phyloP scores from a whole-genome alignment of 2,329 filamentous ascomycete genomes.

The Neonectria coccinea region DNA sequence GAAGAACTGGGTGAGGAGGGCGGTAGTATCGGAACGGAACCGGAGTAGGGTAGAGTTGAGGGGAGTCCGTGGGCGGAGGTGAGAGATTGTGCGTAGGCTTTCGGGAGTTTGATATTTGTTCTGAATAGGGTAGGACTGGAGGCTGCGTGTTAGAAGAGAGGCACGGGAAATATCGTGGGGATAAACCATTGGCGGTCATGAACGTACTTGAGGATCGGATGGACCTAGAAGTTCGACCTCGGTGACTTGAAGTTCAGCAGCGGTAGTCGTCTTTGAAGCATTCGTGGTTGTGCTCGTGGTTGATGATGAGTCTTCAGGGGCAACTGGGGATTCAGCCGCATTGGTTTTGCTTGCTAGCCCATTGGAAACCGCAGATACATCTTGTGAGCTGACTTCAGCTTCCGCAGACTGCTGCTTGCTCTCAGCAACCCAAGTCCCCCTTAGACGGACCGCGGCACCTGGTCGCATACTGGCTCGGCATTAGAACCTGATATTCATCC shows the following conservation, averaged over 20 bases:
- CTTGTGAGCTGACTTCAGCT: slow-evolving; percentile 17
- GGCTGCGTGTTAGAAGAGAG: slow-evolving; percentile 28
- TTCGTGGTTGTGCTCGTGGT: slow-evolving; percentile 3
- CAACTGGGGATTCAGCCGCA: slow-evolving; percentile 14
- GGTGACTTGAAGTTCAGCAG: slow-evolving; percentile 78
- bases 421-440: slow-evolving; percentile 74
- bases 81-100: slow-evolving; percentile 87
- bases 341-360: not conserved
- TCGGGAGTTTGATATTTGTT: slow-evolving; percentile 95
- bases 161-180: not conserved
- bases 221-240: slow-evolving; percentile 77
- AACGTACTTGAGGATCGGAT: slow-evolving; percentile 80
- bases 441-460: slow-evolving; percentile 82
- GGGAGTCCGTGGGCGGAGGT: slow-evolving; percentile 85
- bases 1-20: slow-evolving; percentile 81
- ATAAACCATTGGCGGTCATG: slow-evolving; percentile 2
- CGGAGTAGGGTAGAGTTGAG: slow-evolving; percentile 84
- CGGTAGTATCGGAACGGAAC: slow-evolving; percentile 83
- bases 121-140: slow-evolving; percentile 89
- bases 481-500: slow-evolving; percentile 41
- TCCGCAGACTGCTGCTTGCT: slow-evolving; percentile 17
- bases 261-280: slow-evolving; percentile 16
- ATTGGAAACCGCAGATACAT: slow-evolving; percentile 4
- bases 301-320: not conserved
- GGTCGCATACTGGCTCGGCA: slow-evolving; percentile 74